Base-by-base conservation (phyloP, 169 alveolate species). In the Cyclospora cayetanensis region DNA sequence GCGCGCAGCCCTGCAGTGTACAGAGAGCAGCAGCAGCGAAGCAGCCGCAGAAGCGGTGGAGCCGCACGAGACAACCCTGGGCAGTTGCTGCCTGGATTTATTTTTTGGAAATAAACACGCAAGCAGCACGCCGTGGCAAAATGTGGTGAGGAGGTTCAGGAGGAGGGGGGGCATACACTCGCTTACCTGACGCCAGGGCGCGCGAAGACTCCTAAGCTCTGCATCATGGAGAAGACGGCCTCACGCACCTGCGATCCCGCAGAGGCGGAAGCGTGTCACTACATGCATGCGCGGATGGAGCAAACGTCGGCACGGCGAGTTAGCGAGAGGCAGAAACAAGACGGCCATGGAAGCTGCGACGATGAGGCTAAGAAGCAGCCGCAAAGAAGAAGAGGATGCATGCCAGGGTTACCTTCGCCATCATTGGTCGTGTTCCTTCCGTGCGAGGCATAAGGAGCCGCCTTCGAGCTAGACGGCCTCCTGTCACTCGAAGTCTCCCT, bases 171-270 rank as follows among this genome's bases (percentile, higher is more conserved):
- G 79, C 29, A 11, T 55, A 55, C 2, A 0, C 50, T 9, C 29
- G 31, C 20, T 29, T 18, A 70, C 83, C 83, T 4, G 20, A 70
- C 55, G 53, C 52, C 29, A 20, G 83, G 55, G 53, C 42, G 11
- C 34, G 83, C 15, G 31, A 83, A 60, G 42, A 83, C 80, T 9
- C 90, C 90, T 27, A 83, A 20, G 25, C 60, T 18, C 41, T 35
- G 77, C n/a, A 83, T 63, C 90, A 83, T 83, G 3, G 79, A 34
- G 72, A 83, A 83, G 63, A 83, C 31, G 1, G 90, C 90, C 37
- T 83, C 90, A n/a, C 72, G 39, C 66, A 83, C 90, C 90, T 83
- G 77, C 22, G n/a, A n/a, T n/a, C n/a, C n/a, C n/a, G n/a, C n/a
- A 50, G 3, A 53, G 46, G 34, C 34, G 31, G 46, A 70, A 34